Evolutionary conservation across 176 grass and related monocot genomes (phyloP).

Genomic region (Elymus sibiricus): DNA sequence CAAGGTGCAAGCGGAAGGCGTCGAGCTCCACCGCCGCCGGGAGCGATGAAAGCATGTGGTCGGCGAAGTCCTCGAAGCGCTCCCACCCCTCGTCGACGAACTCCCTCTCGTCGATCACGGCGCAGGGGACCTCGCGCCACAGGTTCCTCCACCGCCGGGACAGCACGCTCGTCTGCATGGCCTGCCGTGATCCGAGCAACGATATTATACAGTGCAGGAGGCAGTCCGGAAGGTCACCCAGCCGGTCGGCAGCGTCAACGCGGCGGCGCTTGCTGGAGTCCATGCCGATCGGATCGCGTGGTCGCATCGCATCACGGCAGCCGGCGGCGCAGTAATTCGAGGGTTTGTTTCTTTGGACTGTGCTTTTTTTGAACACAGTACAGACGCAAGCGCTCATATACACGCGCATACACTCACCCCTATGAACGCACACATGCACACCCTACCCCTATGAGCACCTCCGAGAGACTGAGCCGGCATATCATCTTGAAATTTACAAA

Average conservation of each 20-base stretch:
- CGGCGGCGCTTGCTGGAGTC: background rate
- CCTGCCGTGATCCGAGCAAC: background rate
- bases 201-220: background rate
- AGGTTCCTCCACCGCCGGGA: background rate
- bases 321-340: too few species aligned
- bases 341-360: too few species aligned
- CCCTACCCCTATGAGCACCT: too few species aligned
- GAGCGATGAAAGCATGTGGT: background rate
- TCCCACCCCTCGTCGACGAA: background rate
- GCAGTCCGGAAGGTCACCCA: background rate
- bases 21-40: background rate
- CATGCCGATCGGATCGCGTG: background rate
- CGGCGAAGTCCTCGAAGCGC: background rate
- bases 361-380: too few species aligned
- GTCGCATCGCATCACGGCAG: background rate
- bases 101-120: background rate
- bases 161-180: background rate
- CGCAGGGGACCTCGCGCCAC: background rate
- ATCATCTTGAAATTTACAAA: too few species aligned
- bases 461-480: too few species aligned
- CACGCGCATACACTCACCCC: too few species aligned
- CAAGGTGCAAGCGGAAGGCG: background rate
- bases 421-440: too few species aligned
- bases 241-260: background rate
- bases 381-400: too few species aligned